Percentiles rank a stretch among this genome's conserved stretches.
phyloP scores from a whole-genome alignment of 1,139 yeast genomes.

The Sugiyamaella japonica region DNA sequence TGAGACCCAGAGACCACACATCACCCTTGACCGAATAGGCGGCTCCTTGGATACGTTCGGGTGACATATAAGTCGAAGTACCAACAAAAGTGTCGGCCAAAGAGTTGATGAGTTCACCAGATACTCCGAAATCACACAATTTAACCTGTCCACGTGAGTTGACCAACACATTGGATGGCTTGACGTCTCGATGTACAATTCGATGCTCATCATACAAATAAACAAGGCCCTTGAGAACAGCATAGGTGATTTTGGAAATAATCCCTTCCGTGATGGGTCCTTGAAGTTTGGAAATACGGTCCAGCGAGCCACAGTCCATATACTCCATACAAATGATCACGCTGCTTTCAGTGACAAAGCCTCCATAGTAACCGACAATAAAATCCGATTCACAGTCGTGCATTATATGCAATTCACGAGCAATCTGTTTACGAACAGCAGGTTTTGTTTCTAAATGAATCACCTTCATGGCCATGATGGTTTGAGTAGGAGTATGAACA shows the following conservation, averaged over 20 bases:
- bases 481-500: constrained; percentile 82
- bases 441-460: constrained; percentile 85
- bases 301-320: constrained; percentile 92
- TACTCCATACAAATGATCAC: constrained; percentile 93
- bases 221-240: constrained; percentile 77
- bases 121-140: constrained; percentile 91
- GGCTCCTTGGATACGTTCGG: constrained; percentile 94
- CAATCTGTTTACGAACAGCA: constrained; percentile 78
- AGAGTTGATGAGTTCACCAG: constrained; percentile 85
- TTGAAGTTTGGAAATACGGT: constrained; percentile 58
- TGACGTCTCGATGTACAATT: constrained; percentile 89
- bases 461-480: constrained; percentile 85
- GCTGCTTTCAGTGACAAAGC: constrained; percentile 62
- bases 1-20: constrained; percentile 93
- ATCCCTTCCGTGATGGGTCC: constrained; percentile 65
- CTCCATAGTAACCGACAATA: constrained; percentile 89
- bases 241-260: constrained; percentile 70
- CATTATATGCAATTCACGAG: constrained; percentile 83
- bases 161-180: constrained; percentile 83
- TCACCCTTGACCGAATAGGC: constrained; percentile 91
- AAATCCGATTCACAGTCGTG: constrained; percentile 82
- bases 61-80: constrained; percentile 96
- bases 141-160: constrained; percentile 79
- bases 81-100: constrained; percentile 97
- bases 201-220: constrained; percentile 79